Evolutionary conservation across 1,284 basidiomycete genomes (phyloP).

Genomic region (Kalmanozyma brasiliensis): DNA sequence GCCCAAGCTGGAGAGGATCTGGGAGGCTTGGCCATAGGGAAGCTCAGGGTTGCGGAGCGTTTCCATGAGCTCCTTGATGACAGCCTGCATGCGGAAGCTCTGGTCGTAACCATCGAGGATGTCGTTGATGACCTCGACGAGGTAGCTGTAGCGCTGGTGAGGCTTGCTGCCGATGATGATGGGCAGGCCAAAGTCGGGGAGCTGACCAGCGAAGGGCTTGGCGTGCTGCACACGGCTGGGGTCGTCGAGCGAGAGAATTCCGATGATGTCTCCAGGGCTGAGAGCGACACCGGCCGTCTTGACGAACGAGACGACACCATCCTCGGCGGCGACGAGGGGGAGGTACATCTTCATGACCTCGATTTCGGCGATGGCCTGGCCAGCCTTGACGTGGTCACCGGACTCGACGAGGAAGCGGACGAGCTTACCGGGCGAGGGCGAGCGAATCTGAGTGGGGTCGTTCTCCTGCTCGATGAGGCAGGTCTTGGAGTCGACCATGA

Average conservation of each 20-base stretch:
- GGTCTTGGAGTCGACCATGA: conserved; percentile 94
- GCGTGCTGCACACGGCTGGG: conserved; percentile 97
- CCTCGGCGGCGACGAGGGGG: conserved; percentile 87
- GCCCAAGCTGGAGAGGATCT: conserved; percentile 87
- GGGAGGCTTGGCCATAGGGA: conserved; percentile 85
- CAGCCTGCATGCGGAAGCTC: conserved; percentile 73
- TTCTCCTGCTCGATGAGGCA: conserved; percentile 99
- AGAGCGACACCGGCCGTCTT: conserved; percentile 97
- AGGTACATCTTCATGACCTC: conserved; percentile 72
- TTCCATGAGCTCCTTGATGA: conserved; percentile 82
- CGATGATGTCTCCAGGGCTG: conserved; percentile 96
- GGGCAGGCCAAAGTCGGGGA: conserved; percentile 75
- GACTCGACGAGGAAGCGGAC: conserved; percentile 94
- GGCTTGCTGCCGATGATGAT: conserved; percentile 89
- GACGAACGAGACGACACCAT: conserved; percentile 83
- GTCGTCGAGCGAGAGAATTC: conserved; percentile 95
- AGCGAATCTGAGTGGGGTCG: conserved; percentile 95
- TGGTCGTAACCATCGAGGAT: conserved; percentile 72
- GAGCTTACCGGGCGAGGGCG: conserved; percentile 96
- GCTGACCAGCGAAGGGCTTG: conserved; percentile 94
- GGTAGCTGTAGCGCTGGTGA: conserved; percentile 84
- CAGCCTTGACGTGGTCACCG: conserved; percentile 94
- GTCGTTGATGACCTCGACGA: conserved; percentile 84
- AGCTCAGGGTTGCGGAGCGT: conserved; percentile 85
- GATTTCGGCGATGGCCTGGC: conserved; percentile 97